Evolutionary conservation across 1,139 yeast genomes (phyloP).

Genomic region (Saccharomyces pastorianus): DNA sequence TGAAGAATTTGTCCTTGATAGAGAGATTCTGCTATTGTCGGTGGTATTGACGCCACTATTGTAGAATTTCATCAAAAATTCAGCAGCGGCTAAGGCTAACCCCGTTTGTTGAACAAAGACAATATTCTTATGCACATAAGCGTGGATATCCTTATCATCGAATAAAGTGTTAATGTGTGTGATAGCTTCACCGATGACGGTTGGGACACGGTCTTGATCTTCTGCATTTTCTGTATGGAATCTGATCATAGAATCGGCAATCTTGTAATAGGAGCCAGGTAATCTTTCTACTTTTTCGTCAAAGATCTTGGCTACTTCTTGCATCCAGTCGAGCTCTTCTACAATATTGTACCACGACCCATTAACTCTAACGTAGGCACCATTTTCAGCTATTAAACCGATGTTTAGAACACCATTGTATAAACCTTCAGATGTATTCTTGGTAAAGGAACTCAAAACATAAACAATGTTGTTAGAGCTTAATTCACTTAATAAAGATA

Average conservation of each 20-base stretch:
- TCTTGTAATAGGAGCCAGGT: too few species aligned
- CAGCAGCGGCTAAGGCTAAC: conserved; percentile 44
- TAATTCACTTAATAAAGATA: conserved; percentile 41
- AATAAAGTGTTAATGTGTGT: conserved; percentile 74
- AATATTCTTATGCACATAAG: conserved; percentile 56
- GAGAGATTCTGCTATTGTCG: conserved; percentile 3
- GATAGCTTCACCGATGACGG: conserved; percentile 70
- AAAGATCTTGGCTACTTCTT: too few species aligned
- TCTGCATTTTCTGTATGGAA: too few species aligned
- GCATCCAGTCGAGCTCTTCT: conserved; percentile 40
- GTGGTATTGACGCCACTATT: conserved; percentile 9
- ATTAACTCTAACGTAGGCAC: conserved; percentile 51
- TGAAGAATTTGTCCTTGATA: conserved; percentile 3
- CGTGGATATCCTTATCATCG: conserved; percentile 59
- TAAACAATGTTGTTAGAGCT: conserved; percentile 55
- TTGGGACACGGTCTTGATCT: conserved; percentile 38
- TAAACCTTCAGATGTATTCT: conserved; percentile 53
- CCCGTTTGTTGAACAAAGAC: conserved; percentile 56
- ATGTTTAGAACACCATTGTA: conserved; percentile 58
- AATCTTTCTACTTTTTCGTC: too few species aligned
- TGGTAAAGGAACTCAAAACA: conserved; percentile 54
- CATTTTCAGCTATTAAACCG: conserved; percentile 82
- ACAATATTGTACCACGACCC: conserved; percentile 56
- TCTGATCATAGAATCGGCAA: too few species aligned
- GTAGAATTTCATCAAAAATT: conserved; percentile 33